Evolutionary conservation across 345 rosid species (phyloP).

Genomic region (Populus nigra): DNA sequence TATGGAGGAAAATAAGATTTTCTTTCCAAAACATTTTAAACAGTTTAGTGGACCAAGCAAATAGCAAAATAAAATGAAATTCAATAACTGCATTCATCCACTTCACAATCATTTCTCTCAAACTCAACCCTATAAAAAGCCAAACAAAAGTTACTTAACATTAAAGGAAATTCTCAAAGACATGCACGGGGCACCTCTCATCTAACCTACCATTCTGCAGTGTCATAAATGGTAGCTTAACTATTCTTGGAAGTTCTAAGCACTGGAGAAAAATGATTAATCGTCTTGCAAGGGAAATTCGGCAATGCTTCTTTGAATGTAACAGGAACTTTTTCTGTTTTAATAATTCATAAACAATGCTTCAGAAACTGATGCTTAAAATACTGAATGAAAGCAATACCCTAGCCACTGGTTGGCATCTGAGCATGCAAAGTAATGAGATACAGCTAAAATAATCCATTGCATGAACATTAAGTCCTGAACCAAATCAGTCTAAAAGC

Average conservation of each 20-base stretch:
- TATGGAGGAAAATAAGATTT: neutral
- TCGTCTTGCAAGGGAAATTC: neutral
- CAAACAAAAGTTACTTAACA: neutral
- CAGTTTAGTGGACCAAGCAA: neutral
- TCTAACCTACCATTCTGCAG: neutral
- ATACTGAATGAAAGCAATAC: neutral
- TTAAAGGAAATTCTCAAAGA: neutral
- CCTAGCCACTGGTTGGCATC: neutral
- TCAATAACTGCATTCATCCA: neutral
- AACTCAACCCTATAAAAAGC: neutral
- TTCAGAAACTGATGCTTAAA: neutral
- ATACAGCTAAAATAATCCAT: neutral
- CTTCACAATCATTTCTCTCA: neutral
- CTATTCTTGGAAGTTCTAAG: neutral
- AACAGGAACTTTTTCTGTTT: neutral
- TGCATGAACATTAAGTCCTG: neutral
- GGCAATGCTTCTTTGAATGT: neutral
- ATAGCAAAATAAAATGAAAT: neutral
- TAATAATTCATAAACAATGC: neutral
- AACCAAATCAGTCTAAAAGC: neutral
- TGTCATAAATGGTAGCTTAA: neutral
- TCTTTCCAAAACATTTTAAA: neutral
- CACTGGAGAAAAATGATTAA: neutral
- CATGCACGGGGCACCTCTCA: neutral
- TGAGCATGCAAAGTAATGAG: neutral